Evolutionary conservation across 805 yeast species (phyloP), one percentile per base, ranked within the genome.

Genomic region (Ogataea glucozyma): DNA sequence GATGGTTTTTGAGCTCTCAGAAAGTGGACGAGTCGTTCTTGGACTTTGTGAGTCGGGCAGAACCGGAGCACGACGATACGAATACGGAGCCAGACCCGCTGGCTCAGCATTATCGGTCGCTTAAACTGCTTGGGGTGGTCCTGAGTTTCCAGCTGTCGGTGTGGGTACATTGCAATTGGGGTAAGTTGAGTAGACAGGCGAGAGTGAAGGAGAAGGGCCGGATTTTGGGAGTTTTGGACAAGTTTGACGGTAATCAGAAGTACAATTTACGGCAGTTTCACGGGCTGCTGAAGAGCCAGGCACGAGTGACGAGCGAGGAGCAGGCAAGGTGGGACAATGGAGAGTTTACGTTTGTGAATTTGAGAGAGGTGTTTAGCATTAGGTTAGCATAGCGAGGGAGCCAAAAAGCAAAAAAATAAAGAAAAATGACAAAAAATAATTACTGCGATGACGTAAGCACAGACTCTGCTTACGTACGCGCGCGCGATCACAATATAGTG

Each of bases 161-260:
- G 13, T 53, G 55, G 52, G 12, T 44, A n/a, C 39, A 49, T 13
- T 31, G 31, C 35, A 49, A 46, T 19, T 51, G 50, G 49, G 19
- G n/a, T 7, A 14, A 24, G 14, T n/a, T 48, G 34, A 7, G 38
- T 9, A 4, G 4, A 14, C 22, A 26, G 5, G 23, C n/a, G 10
- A 35, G 27, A 16, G n/a, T 8, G 9, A 17, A 27, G n/a, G 40
- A 37, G 12, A 30, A 31, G 17, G n/a, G 21, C 9, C 20, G 24
- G 4, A 43, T 48, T 7, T n/a, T 46, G 21, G 20, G 27, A 14
- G 42, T 40, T 8, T 32, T 48, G 14, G 11, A 18, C 6, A 12
- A 24, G 27, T 37, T 41, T 30, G 52, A 48, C 19, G 5, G 16
- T 2, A 48, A 48, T 24, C 38, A 45, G n/a, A 4, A 1, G 4